phyloP scores from a whole-genome alignment of 2,329 filamentous ascomycete genomes.

The Claviceps sp. region DNA sequence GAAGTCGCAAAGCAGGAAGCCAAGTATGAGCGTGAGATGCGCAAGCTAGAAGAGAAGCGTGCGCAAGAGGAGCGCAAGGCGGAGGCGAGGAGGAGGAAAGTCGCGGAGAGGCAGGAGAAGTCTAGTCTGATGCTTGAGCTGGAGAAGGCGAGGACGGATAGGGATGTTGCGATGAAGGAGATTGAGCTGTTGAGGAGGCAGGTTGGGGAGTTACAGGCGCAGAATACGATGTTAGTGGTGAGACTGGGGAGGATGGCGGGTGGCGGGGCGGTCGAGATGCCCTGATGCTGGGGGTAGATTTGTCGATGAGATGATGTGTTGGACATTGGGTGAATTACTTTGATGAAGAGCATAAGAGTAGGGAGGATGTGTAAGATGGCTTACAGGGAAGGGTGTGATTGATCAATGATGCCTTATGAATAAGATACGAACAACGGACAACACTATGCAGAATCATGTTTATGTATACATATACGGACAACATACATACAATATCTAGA shows the following conservation, averaged over 20 bases:
- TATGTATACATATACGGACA: too few relatives aligned
- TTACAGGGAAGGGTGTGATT: too few relatives aligned
- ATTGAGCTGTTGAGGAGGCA: constrained; percentile 40
- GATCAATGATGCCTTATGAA: too few relatives aligned
- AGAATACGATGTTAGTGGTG: constrained; percentile 46
- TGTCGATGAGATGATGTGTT: too few relatives aligned
- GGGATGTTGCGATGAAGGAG: constrained; percentile 38
- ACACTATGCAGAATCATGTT: too few relatives aligned
- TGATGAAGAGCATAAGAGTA: too few relatives aligned
- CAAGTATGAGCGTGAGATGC: constrained; percentile 50
- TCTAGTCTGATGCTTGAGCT: constrained; percentile 35
- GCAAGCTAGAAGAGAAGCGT: constrained; percentile 51
- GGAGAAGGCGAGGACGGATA: constrained; percentile 36
- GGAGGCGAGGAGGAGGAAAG: constrained; percentile 36
- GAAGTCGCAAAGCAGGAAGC: constrained; percentile 54
- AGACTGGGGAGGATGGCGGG: constrained; percentile 32
- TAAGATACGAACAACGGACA: too few relatives aligned
- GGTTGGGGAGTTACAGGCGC: constrained; percentile 43
- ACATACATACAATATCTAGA: too few relatives aligned
- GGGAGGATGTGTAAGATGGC: too few relatives aligned
- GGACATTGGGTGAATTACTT: too few relatives aligned
- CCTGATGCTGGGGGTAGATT: too few relatives aligned
- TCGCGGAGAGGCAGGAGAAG: constrained; percentile 39
- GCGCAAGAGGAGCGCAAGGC: constrained; percentile 48
- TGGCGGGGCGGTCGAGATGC: background rate